A percentile compares a stretch with the other conserved stretches of the same genome.
phyloP scores from a whole-genome alignment of 495 filamentous ascomycete species.

The Cercophora scortea region DNA sequence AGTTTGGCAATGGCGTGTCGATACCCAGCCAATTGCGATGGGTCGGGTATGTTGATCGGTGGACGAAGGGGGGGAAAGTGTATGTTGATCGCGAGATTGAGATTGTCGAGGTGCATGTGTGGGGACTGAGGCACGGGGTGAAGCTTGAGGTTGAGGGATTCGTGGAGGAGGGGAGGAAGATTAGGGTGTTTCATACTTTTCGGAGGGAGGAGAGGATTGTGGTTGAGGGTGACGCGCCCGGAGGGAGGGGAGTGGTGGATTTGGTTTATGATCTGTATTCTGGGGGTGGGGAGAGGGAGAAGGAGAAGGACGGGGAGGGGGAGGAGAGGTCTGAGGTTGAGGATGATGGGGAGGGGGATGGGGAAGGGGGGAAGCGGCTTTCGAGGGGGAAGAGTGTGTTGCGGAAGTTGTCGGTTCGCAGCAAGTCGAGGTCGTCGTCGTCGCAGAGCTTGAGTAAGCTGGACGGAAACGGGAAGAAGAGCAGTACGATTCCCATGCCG shows the following conservation, averaged over 20 bases:
- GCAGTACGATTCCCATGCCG: conserved; percentile 21
- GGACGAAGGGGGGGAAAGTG: conserved; percentile 61
- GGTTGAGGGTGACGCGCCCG: conserved; percentile 49
- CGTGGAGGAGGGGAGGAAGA: conserved; percentile 77
- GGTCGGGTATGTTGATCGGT: conserved; percentile 83
- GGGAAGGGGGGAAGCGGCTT: neutral
- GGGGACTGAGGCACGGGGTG: conserved; percentile 82
- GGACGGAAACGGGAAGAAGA: neutral
- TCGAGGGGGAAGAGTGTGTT: conserved; percentile 12
- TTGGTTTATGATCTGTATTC: conserved; percentile 39
- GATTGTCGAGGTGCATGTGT: conserved; percentile 81
- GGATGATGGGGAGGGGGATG: conserved; percentile 9
- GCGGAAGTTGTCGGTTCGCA: conserved; percentile 15
- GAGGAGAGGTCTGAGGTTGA: conserved; percentile 16
- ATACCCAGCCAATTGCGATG: conserved; percentile 88
- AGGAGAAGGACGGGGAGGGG: neutral
- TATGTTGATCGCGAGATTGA: conserved; percentile 82
- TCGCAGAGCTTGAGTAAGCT: conserved; percentile 9
- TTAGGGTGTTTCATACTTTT: conserved; percentile 79
- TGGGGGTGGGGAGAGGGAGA: no score
- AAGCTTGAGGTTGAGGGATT: conserved; percentile 82
- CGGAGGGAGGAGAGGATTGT: conserved; percentile 63
- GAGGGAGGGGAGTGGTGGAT: conserved; percentile 38
- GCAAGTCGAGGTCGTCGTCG: conserved; percentile 7
- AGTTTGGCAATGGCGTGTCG: conserved; percentile 83